These are phyloP conservation scores for Lanmaoa pseudosensibilis DNA, from an alignment of 768 basidiomycete species.

Conservation along the genomic window DNA sequence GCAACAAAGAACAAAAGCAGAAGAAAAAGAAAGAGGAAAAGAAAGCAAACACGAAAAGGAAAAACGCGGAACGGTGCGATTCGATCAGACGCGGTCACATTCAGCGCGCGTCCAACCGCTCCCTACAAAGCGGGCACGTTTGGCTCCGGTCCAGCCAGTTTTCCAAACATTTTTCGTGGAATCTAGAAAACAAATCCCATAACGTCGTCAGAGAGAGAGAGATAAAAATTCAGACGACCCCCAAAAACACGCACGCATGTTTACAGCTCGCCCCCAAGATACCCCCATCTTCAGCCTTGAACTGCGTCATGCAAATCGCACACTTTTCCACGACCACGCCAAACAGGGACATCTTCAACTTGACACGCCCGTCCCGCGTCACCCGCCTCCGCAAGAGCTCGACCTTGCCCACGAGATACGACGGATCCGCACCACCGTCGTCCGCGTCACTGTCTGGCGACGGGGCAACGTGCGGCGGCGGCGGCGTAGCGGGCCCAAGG, in stretches of 20 bases:
- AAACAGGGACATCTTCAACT: constrained; percentile 65
- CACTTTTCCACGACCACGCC: constrained; percentile 68
- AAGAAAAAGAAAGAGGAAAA: neutral
- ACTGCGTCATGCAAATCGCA: constrained; percentile 71
- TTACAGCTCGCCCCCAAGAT: constrained; percentile 57
- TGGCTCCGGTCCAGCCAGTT: constrained; percentile 60
- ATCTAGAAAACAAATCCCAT: constrained; percentile 39
- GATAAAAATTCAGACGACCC: neutral
- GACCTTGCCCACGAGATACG: constrained; percentile 43
- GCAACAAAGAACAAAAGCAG: constrained; percentile 3
- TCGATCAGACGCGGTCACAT: too few relatives aligned
- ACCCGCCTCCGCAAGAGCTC: constrained; percentile 59
- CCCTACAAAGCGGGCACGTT: constrained; percentile 68
- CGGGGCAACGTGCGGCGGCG: neutral
- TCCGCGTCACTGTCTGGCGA: constrained; percentile 11
- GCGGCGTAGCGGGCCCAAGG: constrained; percentile 50
- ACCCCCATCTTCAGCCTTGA: constrained; percentile 56
- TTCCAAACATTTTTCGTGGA: constrained; percentile 63
- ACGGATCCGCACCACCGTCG: neutral
- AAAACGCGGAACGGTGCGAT: neutral
- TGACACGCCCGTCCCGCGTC: constrained; percentile 64
- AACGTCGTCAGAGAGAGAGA: neutral
- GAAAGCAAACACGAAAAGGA: neutral
- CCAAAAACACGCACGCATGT: constrained; percentile 46
- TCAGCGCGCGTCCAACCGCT: constrained; percentile 38